Percentiles rank a stretch among this genome's conserved stretches.
Conservation (phyloP, 2,329 filamentous ascomycete species). For the Curvularia hawaiiensis region DNA sequence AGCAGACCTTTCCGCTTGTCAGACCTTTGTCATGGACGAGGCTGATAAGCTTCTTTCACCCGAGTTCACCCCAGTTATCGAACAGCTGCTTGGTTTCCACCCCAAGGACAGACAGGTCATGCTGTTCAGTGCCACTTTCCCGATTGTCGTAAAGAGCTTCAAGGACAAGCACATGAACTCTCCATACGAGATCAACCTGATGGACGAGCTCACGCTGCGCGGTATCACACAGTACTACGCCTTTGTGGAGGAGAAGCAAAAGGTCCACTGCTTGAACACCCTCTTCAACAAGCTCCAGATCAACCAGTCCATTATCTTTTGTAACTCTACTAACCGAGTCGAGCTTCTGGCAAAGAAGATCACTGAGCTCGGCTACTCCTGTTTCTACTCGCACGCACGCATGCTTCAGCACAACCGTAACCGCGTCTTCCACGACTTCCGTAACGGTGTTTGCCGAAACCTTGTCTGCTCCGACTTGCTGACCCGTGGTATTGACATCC, state of each 20-base stretch:
- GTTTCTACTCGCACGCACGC: slow-evolving; percentile 98
- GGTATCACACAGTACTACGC: slow-evolving; percentile 99
- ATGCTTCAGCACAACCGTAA: slow-evolving; percentile 98
- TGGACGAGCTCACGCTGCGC: slow-evolving; percentile 97
- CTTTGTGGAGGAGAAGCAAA: slow-evolving; percentile 98
- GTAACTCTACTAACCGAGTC: slow-evolving; percentile 98
- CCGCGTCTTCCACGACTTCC: slow-evolving; percentile 98
- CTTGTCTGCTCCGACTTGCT: slow-evolving; percentile 97
- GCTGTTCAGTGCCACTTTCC: slow-evolving; percentile 98
- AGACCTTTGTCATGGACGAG: slow-evolving; percentile 99
- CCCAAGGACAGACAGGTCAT: slow-evolving; percentile 98
- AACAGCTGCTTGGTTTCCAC: slow-evolving; percentile 93
- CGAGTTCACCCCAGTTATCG: slow-evolving; percentile 97
- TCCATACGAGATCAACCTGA: slow-evolving; percentile 98
- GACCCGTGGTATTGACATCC: slow-evolving; percentile 98
- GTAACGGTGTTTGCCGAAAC: slow-evolving; percentile 96
- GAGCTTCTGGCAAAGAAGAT: slow-evolving; percentile 99
- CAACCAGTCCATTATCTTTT: slow-evolving; percentile 99
- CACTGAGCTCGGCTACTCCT: slow-evolving; percentile 97
- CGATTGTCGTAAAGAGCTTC: slow-evolving; percentile 95
- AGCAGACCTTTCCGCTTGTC: slow-evolving; percentile 92
- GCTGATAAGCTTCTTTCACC: slow-evolving; percentile 96
- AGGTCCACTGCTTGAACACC: slow-evolving; percentile 98
- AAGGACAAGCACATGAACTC: slow-evolving; percentile 97
- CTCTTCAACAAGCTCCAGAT: slow-evolving; percentile 99